These are phyloP conservation scores for Orobanche coerulescens DNA, from an alignment of 257 asterid genomes.

Conservation along the genomic window DNA sequence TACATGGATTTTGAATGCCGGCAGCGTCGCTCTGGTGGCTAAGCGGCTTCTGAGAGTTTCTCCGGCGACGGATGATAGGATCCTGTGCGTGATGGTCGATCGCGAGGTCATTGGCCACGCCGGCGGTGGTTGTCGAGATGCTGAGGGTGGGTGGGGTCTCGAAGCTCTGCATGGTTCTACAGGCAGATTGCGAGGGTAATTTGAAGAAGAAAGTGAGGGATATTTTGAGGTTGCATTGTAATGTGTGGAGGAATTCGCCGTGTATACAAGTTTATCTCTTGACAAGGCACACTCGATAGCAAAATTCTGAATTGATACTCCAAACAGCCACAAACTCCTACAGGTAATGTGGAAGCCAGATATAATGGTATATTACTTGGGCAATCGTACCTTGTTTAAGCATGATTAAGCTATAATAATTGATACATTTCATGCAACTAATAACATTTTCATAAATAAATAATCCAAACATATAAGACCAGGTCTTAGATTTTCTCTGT, in stretches of 20 bases:
- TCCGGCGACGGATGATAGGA: conserved; percentile 49
- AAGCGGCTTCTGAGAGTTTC: conserved; percentile 62
- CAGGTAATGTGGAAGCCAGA: too few species aligned
- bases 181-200: conserved; percentile 53
- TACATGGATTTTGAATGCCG: conserved; percentile 42
- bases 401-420: too few species aligned
- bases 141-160: conserved; percentile 74
- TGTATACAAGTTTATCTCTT: conserved; percentile 76
- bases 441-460: too few species aligned
- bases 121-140: conserved; percentile 69
- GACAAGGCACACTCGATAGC: conserved; percentile 42
- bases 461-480: too few species aligned
- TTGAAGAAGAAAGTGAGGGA: conserved; percentile 72
- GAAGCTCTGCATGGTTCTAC: conserved; percentile 82
- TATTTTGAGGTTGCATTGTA: conserved; percentile 61
- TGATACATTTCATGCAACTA: too few species aligned
- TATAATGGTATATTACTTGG: too few species aligned
- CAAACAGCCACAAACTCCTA: too few species aligned
- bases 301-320: background rate
- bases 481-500: too few species aligned
- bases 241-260: conserved; percentile 69
- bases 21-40: conserved; percentile 52
- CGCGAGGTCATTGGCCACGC: conserved; percentile 46
- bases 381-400: too few species aligned
- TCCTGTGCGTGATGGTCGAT: conserved; percentile 44